phyloP scores from a whole-genome alignment of 1,284 basidiomycete genomes.

The Cryptococcus maquisensis region DNA sequence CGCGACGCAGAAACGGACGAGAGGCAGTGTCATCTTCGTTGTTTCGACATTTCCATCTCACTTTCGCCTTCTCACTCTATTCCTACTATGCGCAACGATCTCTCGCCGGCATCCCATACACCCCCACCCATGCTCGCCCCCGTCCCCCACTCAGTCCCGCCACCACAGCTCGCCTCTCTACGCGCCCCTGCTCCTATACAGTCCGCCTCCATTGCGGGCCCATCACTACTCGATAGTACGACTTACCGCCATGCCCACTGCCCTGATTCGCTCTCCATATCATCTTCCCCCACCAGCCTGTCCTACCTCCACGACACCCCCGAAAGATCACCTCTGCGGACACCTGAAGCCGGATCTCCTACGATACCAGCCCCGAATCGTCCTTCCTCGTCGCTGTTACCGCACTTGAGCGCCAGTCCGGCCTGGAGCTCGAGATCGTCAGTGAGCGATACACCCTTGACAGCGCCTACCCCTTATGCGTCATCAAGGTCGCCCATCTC shows the following conservation, averaged over 20 bases:
- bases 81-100: background rate
- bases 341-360: background rate
- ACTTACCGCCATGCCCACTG: constrained; percentile 1
- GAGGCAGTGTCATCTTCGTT: background rate
- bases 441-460: background rate
- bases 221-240: background rate
- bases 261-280: background rate
- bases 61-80: background rate
- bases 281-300: constrained; percentile 6
- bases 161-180: background rate
- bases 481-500: constrained; percentile 1
- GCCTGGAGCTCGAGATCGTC: background rate
- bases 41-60: background rate
- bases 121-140: background rate
- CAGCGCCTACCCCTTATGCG: background rate
- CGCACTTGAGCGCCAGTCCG: background rate
- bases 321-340: background rate
- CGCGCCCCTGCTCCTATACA: background rate
- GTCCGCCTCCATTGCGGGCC: constrained; percentile 7
- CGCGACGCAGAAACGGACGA: background rate
- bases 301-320: constrained; percentile 9
- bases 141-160: background rate
- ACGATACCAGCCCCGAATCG: background rate
- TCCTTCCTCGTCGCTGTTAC: background rate
- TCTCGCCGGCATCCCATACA: background rate